Percentiles rank a stretch among this genome's conserved stretches.
These are phyloP conservation scores for Pyricularia pennisetigena DNA, from an alignment of 2,329 filamentous ascomycete species.

Conservation along the genomic window DNA sequence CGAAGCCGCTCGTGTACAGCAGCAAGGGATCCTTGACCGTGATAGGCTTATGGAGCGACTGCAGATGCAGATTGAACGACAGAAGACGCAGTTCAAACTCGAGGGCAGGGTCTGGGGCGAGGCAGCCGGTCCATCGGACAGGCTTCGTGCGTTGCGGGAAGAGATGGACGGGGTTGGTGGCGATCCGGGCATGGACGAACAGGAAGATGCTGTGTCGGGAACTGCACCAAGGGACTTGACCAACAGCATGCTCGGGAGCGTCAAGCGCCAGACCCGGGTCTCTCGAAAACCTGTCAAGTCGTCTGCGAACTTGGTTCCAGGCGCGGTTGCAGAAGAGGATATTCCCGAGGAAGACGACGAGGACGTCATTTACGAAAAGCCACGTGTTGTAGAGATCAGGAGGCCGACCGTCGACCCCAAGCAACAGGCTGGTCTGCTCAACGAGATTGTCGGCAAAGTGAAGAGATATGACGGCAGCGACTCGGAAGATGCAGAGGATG, in stretches of 20 bases:
- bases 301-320: slow-evolving; percentile 18
- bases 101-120: slow-evolving; percentile 89
- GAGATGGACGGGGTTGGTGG: slow-evolving; percentile 67
- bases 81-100: slow-evolving; percentile 96
- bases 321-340: slow-evolving; percentile 30
- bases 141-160: slow-evolving; percentile 82
- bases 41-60: slow-evolving; percentile 87
- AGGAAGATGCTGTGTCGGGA: slow-evolving; percentile 37
- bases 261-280: slow-evolving; percentile 50
- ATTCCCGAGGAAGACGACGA: slow-evolving; percentile 46
- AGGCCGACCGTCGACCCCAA: slow-evolving; percentile 57
- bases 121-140: slow-evolving; percentile 74
- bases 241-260: slow-evolving; percentile 64
- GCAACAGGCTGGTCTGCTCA: slow-evolving; percentile 55
- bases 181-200: slow-evolving; percentile 28
- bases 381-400: slow-evolving; percentile 68
- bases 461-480: slow-evolving; percentile 65
- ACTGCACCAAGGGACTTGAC: slow-evolving; percentile 54
- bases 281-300: slow-evolving; percentile 41
- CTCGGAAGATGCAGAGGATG: slow-evolving; percentile 57
- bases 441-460: slow-evolving; percentile 67
- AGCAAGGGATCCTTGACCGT: slow-evolving; percentile 89
- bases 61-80: slow-evolving; percentile 89
- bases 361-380: slow-evolving; percentile 64
- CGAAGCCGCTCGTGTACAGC: slow-evolving; percentile 46